Percentiles rank a stretch among this genome's conserved stretches.
These are phyloP conservation scores for Paraphoma chrysanthemicola DNA, from an alignment of 2,329 filamentous ascomycete genomes.

Conservation along the genomic window DNA sequence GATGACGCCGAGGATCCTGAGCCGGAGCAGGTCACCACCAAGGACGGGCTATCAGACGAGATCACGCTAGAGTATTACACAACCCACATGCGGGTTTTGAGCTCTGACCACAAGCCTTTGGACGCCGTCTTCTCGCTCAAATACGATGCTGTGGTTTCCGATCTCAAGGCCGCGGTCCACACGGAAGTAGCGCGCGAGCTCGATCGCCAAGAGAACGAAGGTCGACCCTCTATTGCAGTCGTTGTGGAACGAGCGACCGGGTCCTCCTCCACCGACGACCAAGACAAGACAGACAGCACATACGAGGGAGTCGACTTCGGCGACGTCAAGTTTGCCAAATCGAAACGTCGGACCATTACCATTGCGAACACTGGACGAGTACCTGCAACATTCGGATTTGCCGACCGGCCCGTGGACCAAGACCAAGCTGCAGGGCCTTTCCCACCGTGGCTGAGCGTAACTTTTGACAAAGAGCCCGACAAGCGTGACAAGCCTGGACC, in stretches of 20 bases:
- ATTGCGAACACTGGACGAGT: conserved; percentile 93
- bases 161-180: conserved; percentile 82
- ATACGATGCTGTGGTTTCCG: conserved; percentile 85
- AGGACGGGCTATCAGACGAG: conserved; percentile 64
- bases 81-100: conserved; percentile 86
- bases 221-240: conserved; percentile 80
- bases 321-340: conserved; percentile 71
- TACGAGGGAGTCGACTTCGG: conserved; percentile 78
- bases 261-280: conserved; percentile 16
- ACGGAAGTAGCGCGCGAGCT: conserved; percentile 87
- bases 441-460: conserved; percentile 74
- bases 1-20: conserved; percentile 49
- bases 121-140: conserved; percentile 82
- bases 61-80: conserved; percentile 73
- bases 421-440: conserved; percentile 51
- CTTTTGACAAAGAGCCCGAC: conserved; percentile 64
- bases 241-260: conserved; percentile 70
- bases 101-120: conserved; percentile 95
- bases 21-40: conserved; percentile 61
- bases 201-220: conserved; percentile 91
- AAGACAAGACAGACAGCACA: conserved; percentile 44
- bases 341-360: conserved; percentile 72
- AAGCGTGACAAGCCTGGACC: conserved; percentile 30
- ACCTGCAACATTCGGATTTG: conserved; percentile 78
- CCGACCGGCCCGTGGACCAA: conserved; percentile 69